Base-by-base conservation (phyloP, 495 filamentous ascomycete species). In the Hyaloscypha finlandica region DNA sequence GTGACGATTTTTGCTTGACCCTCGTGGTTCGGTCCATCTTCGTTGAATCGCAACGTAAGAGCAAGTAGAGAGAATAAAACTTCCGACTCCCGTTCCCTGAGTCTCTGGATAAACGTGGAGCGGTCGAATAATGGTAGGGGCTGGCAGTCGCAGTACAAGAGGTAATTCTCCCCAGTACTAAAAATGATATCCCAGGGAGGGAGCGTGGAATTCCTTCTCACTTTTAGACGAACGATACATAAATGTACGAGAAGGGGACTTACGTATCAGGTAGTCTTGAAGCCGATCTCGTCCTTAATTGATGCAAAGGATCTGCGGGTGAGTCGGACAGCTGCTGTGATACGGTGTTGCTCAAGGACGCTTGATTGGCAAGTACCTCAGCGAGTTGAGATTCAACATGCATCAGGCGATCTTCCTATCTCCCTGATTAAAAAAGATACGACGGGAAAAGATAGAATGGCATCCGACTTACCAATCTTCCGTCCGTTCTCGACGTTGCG, bases 61-160 rank as follows among this genome's bases (percentile, higher is more conserved):
- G 77, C 80, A 48, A 82, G 60, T 1, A 83, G 72, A 14, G 79
- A 73, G 52, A 80, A 81, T 11, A 82, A 67, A 33, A 83, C 61
- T 63, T 83, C 81, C 22, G 74, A 66, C 35, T 81, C 77, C 1
- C 81, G 76, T 14, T 66, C 65, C 32, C 69, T 71, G 0, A 83
- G 63, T 52, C 66, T 80, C 6, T 66, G 58, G 8, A 82, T 30
- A 61, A 83, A 83, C 9, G 66, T 77, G 42, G 70, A 68, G 8
- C 75, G 67, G 53, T 78, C 73, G 54, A 83, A 83, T 6, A 83
- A 69, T 63, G 81, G 81, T 22, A 83, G 69, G 12, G 81, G 80
- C 60, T 83, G 81, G 35, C 77, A 81, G 35, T 83, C 78, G 55
- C 81, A 83, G 52, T 81, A 82, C 16, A 76, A 48, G 30, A 82